phyloP scores from a whole-genome alignment of 73 alveolate species.

The Stentor coeruleus region DNA sequence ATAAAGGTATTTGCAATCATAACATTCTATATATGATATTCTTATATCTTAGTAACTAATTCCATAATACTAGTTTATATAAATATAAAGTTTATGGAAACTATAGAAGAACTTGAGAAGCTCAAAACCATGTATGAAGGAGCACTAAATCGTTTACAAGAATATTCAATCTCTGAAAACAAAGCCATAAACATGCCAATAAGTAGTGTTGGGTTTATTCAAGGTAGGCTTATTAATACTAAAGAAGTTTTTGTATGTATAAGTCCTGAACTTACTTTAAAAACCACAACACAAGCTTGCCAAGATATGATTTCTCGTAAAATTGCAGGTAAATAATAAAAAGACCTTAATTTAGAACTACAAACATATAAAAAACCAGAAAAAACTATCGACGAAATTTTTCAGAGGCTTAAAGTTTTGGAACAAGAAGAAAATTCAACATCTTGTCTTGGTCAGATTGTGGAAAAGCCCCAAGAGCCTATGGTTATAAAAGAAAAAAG shows the following conservation, averaged over 20 bases:
- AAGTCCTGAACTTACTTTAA: neutral
- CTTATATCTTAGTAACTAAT: too few relatives aligned
- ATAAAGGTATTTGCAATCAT: too few relatives aligned
- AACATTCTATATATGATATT: too few relatives aligned
- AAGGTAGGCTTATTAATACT: neutral
- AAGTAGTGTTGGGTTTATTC: neutral
- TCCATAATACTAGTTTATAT: too few relatives aligned
- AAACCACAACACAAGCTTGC: neutral
- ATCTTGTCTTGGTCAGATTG: neutral
- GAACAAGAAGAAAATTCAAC: neutral
- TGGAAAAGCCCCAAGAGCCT: too few relatives aligned
- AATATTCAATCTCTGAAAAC: neutral
- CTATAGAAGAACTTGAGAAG: neutral
- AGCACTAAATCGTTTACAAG: neutral
- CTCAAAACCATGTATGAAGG: neutral
- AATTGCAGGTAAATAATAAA: neutral
- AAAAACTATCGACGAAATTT: neutral
- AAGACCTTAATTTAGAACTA: neutral
- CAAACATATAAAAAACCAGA: neutral
- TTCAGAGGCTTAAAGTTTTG: neutral
- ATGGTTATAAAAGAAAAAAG: neutral
- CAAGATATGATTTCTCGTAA: neutral
- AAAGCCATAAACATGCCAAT: neutral
- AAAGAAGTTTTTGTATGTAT: too few relatives aligned
- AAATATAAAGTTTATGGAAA: too few relatives aligned